Conservation (phyloP, 352 stramenopile species). For the Blastocystis hominis region DNA sequence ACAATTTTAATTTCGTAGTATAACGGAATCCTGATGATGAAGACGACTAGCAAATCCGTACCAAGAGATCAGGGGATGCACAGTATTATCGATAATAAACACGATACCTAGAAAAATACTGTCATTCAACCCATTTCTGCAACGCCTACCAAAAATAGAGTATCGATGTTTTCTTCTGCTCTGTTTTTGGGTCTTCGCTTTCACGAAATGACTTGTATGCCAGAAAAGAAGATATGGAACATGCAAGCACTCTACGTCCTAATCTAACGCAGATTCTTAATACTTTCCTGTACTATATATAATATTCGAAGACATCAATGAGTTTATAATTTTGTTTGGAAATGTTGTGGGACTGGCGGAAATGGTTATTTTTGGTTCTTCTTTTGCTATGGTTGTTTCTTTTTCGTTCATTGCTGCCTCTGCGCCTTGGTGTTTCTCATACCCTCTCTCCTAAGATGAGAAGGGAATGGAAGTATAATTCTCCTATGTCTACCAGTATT, state of each 20-base stretch:
- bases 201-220: background rate
- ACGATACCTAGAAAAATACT: slow-evolving; percentile 15
- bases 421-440: too few species aligned
- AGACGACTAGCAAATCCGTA: background rate
- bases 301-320: background rate
- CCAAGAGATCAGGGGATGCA: slow-evolving; percentile 17
- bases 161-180: background rate
- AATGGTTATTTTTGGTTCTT: background rate
- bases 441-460: too few species aligned
- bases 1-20: slow-evolving; percentile 35
- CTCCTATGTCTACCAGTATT: too few species aligned
- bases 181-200: background rate
- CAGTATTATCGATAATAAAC: background rate
- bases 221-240: background rate
- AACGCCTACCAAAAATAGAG: background rate
- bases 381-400: background rate
- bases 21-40: background rate
- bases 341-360: background rate
- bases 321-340: background rate
- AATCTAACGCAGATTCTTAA: background rate
- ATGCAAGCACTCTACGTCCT: background rate
- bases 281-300: background rate
- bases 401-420: background rate
- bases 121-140: background rate
- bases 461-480: too few species aligned